Percentiles rank a stretch among this genome's conserved stretches.
Evolutionary conservation across 1,284 basidiomycete species (phyloP).

Genomic region (Agroathelia rolfsii): DNA sequence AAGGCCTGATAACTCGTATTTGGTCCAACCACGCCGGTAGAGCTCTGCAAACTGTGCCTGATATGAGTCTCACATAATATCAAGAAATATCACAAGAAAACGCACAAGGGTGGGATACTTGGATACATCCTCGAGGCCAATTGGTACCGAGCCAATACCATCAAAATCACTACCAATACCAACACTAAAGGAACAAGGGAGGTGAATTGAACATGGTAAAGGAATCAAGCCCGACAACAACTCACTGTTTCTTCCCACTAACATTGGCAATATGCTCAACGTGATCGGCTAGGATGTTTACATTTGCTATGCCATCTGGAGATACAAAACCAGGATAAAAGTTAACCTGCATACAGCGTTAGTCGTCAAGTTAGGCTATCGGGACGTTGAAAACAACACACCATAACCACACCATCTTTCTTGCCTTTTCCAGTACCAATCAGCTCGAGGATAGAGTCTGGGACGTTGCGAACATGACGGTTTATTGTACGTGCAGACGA

Average conservation of each 20-base stretch:
- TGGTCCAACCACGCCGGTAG: constrained; percentile 72
- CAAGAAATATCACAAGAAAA: background rate
- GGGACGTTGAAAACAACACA: constrained; percentile 23
- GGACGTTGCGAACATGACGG: constrained; percentile 70
- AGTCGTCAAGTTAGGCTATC: background rate
- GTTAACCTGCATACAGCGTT: constrained; percentile 44
- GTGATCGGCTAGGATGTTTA: constrained; percentile 70
- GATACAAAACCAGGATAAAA: constrained; percentile 65
- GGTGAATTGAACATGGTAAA: background rate
- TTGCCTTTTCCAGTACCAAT: constrained; percentile 55
- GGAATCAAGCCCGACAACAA: constrained; percentile 16
- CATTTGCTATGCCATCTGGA: constrained; percentile 49
- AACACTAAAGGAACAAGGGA: constrained; percentile 37
- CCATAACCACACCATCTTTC: constrained; percentile 83
- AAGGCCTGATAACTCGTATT: constrained; percentile 69
- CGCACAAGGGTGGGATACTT: constrained; percentile 53
- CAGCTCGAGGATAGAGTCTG: constrained; percentile 63
- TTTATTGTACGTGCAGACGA: constrained; percentile 67
- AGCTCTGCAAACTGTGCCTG: constrained; percentile 70
- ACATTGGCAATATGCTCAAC: constrained; percentile 78
- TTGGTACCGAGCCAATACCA: constrained; percentile 49
- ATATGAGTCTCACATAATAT: too few species aligned
- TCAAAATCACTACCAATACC: constrained; percentile 75
- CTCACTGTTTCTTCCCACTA: constrained; percentile 70
- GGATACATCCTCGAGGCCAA: constrained; percentile 62